Base-by-base conservation (phyloP, 1,284 basidiomycete genomes). In the Thecaphora thlaspeos region DNA sequence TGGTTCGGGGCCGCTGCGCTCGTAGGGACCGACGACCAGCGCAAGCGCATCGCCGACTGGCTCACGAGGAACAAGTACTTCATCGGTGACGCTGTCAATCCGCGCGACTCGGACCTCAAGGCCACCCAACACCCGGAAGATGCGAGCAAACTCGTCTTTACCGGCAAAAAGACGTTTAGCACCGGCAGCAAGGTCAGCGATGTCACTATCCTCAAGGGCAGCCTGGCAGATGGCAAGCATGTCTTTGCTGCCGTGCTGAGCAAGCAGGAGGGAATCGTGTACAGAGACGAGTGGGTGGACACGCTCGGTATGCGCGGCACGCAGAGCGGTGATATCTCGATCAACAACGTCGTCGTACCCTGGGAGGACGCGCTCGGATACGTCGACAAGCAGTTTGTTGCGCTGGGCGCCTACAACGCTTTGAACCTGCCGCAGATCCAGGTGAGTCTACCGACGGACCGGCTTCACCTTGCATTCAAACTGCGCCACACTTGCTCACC, bases 221-320 rank as follows among this genome's bases (percentile, higher is more conserved):
- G 70, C 4, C 43, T 71, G n/a, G 50, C 55, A 2, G 65, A 65
- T 22, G 71, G 63, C 4, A 22, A 30, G n/a, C 76, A 75, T 48
- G 67, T 78, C 23, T 78, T 78, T 51, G 76, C 72, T 1, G 50
- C 71, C 21, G 74, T 73, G 9, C 68, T 58, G 45, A 69, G 59
- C 67, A 73, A 68, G 43, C 68, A 55, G 56, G 45, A 55, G 17
- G 76, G 71, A 11, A 76, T 79, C 64, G 51, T 48, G 12, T 79
- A 76, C 43, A 71, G 72, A 10, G 73, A 77, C 48, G 74, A 79
- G 50, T 79, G 77, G 77, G 70, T 73, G 40, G 75, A 77, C 57
- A 75, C 71, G 4, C 60, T 79, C n/a, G 77, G 77, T n/a, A 71
- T 77, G 66, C 67, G 76, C 18, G 74, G 70, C 28, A 76, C 77